These are phyloP conservation scores for Fonsecaea multimorphosa DNA, from an alignment of 2,329 filamentous ascomycete species.

Conservation along the genomic window DNA sequence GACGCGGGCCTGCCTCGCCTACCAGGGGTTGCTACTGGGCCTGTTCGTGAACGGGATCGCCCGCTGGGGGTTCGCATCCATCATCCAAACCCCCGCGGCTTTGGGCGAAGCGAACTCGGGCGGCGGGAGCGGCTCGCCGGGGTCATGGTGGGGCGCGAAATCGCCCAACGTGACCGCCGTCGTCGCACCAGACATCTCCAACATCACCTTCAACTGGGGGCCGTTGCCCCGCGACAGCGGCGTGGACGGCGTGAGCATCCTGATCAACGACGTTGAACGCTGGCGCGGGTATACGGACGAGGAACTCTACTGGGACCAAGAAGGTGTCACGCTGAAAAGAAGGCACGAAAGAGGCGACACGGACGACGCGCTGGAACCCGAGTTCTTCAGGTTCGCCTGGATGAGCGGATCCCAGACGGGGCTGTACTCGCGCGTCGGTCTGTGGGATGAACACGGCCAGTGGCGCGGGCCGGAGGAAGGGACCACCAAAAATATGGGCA, in stretches of 20 bases:
- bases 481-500: not conserved
- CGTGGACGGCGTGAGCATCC: slow-evolving; percentile 63
- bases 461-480: slow-evolving; percentile 29
- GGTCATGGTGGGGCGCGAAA: slow-evolving; percentile 51
- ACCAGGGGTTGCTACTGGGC: slow-evolving; percentile 87
- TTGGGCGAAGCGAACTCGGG: slow-evolving; percentile 61
- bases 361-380: slow-evolving; percentile 37
- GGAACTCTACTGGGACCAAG: slow-evolving; percentile 48
- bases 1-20: slow-evolving; percentile 80
- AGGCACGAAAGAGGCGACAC: slow-evolving; percentile 28
- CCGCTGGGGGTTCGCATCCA: slow-evolving; percentile 88
- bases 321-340: slow-evolving; percentile 34
- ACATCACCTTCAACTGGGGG: slow-evolving; percentile 55
- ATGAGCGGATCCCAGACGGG: slow-evolving; percentile 42
- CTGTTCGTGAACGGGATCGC: slow-evolving; percentile 94
- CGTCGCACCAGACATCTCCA: slow-evolving; percentile 40
- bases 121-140: slow-evolving; percentile 47
- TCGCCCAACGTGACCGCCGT: slow-evolving; percentile 60
- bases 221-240: slow-evolving; percentile 43
- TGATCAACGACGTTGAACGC: slow-evolving; percentile 69
- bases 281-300: slow-evolving; percentile 64
- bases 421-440: slow-evolving; percentile 34
- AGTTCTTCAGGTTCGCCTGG: slow-evolving; percentile 57
- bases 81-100: slow-evolving; percentile 79
- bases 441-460: slow-evolving; percentile 38